phyloP scores from a whole-genome alignment of 1,284 basidiomycete species.

The Trichosporon inkin region DNA sequence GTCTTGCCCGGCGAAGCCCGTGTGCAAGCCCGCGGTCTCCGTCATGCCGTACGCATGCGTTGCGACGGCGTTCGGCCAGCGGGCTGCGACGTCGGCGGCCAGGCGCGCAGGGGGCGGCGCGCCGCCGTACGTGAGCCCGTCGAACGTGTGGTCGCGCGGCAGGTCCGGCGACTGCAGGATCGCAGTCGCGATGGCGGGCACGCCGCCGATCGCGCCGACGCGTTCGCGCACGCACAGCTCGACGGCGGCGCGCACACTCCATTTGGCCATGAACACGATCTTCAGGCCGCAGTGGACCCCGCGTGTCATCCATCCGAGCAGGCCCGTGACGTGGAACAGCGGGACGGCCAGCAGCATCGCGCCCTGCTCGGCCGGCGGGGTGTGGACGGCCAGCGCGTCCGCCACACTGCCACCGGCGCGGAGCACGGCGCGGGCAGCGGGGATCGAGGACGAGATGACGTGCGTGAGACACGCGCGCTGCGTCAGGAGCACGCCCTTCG shows the following conservation, averaged over 20 bases:
- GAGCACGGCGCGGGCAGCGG: slow-evolving; percentile 27
- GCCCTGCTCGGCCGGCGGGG: slow-evolving; percentile 29
- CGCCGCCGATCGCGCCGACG: slow-evolving; percentile 41
- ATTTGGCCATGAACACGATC: slow-evolving; percentile 38
- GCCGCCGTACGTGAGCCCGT: slow-evolving; percentile 43
- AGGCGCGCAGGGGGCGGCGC: slow-evolving; percentile 40
- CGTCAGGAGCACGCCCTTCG: slow-evolving; percentile 44
- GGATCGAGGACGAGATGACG: slow-evolving; percentile 28
- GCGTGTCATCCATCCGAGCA: slow-evolving; percentile 41
- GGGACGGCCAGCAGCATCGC: slow-evolving; percentile 40
- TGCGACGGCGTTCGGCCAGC: slow-evolving; percentile 32
- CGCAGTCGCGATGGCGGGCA: slow-evolving; percentile 40
- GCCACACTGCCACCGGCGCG: slow-evolving; percentile 14
- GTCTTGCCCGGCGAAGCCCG: slow-evolving; percentile 36
- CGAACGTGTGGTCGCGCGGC: slow-evolving; percentile 27
- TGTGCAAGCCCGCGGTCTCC: slow-evolving; percentile 43
- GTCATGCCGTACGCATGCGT: slow-evolving; percentile 45
- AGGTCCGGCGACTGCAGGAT: slow-evolving; percentile 38
- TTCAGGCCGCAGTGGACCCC: slow-evolving; percentile 38
- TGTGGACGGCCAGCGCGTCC: slow-evolving; percentile 14
- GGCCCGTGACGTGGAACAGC: slow-evolving; percentile 47
- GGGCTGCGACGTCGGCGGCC: slow-evolving; percentile 31
- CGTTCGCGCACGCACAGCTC: slow-evolving; percentile 31
- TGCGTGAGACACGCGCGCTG: slow-evolving; percentile 40
- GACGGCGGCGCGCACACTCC: slow-evolving; percentile 37